Base-by-base conservation (phyloP, 2,329 filamentous ascomycete species). In the Aspergillus melleus region DNA sequence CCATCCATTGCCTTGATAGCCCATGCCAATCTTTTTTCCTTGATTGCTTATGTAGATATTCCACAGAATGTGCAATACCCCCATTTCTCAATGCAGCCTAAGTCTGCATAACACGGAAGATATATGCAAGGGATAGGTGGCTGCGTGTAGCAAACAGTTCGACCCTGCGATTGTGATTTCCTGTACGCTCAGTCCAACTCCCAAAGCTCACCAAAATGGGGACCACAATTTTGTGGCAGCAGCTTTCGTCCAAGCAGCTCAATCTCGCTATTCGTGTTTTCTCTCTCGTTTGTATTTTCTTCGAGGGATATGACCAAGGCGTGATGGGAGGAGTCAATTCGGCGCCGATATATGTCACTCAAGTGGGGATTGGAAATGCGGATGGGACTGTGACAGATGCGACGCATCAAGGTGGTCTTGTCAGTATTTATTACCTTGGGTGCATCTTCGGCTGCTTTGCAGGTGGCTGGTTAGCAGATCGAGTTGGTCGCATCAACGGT, bases 361-460 rank as follows among this genome's bases (percentile, higher is more conserved):
- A 65, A 44, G 79, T 82, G 9, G 76, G 76, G 49, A 83, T 84
- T 50, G 81, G 82, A 16, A 59, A 55, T 22, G 52, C 76, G 0
- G 76, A 80, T 63, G 81, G 79, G 26, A 77, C 73, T 3, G 77
- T 83, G 29, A 84, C 81, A 11, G 70, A 81, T 64, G 76, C 77
- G 12, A 76, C 78, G 3, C 79, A 83, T 60, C 79, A 84, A 66
- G 82, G 82, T 8, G 82, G 82, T 42, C 78, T 84, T 50, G 80
- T 82, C 19, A 80, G 81, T n/a, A 74, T 82, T 2, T 84, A 84
- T 65, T 84, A 84, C 63, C 72, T 84, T 24, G 82, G 82, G 5
- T 77, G 75, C 19, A 81, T 83, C 58, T 78, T 80, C 55, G 81
- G 80, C 12, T 83, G 81, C 65, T 83, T 83, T 63, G 67, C 74